Conservation (phyloP, 257 asterid species). For the Plantago ovata region DNA sequence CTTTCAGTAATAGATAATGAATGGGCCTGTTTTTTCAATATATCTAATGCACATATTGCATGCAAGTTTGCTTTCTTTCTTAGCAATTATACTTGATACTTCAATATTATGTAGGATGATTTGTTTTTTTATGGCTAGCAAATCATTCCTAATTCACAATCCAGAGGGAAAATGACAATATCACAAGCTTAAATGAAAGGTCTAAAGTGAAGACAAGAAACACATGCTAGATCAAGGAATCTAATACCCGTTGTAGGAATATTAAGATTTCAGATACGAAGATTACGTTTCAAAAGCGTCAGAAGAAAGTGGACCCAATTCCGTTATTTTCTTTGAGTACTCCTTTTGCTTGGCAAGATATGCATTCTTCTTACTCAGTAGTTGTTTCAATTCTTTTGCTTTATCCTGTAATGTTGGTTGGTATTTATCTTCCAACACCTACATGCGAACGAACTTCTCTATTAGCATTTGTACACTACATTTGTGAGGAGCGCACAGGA, state of each 20-base stretch:
- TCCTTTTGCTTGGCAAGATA: conserved; percentile 88
- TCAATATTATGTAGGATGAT: no score
- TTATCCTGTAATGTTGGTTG: conserved; percentile 86
- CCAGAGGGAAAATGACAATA: no score
- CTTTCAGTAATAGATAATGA: no score
- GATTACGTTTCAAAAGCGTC: conserved; percentile 95
- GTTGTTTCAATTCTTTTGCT: conserved; percentile 85
- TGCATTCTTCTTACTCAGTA: conserved; percentile 65
- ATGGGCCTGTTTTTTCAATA: no score
- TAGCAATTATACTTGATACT: no score
- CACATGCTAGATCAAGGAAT: conserved; percentile 21
- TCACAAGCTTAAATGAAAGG: conserved; percentile 11
- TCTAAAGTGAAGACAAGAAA: conserved; percentile 10
- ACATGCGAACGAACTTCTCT: conserved; percentile 24
- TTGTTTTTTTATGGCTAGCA: no score
- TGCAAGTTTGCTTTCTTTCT: no score
- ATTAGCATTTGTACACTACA: conserved; percentile 24
- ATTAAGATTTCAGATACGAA: conserved; percentile 24
- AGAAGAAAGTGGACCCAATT: conserved; percentile 91
- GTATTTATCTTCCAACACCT: conserved; percentile 72
- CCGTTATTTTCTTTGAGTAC: conserved; percentile 88
- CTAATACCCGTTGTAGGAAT: conserved; percentile 5
- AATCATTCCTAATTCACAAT: no score
- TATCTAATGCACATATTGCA: no score
- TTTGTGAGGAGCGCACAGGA: not conserved